Conservation (phyloP, 2,329 filamentous ascomycete species). For the Colletotrichum godetiae region DNA sequence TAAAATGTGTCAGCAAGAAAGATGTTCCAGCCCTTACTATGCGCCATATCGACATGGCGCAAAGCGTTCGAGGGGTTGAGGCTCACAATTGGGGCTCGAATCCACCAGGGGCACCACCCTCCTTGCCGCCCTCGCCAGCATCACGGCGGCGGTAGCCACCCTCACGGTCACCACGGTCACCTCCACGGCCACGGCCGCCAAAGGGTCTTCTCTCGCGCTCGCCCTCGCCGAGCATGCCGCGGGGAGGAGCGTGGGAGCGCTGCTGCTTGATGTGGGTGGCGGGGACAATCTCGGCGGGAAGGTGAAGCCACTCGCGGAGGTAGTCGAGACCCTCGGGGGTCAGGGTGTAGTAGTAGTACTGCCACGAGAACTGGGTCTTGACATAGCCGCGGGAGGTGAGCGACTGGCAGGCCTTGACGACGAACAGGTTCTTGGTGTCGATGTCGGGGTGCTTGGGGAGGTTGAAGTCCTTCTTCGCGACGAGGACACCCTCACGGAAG, state of each 20-base stretch:
- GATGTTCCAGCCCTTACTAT: conserved; percentile 1
- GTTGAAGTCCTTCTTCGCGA: conserved; percentile 99
- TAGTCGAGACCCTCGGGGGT: conserved; percentile 99
- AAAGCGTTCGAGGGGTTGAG: conserved; percentile 23
- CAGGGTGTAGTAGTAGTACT: conserved; percentile 99
- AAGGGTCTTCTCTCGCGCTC: conserved; percentile 86
- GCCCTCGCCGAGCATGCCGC: conserved; percentile 95
- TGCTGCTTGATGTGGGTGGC: conserved; percentile 99
- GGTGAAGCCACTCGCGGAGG: conserved; percentile 99
- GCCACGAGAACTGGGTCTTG: conserved; percentile 99
- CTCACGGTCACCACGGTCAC: conserved; percentile 82
- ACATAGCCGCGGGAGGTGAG: conserved; percentile 97
- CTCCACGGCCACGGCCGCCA: conserved; percentile 81
- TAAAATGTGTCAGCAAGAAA: conserved; percentile 48
- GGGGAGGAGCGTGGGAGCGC: conserved; percentile 96
- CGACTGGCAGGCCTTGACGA: conserved; percentile 99
- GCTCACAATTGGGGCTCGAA: conserved; percentile 91
- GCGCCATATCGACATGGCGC: neutral
- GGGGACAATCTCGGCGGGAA: conserved; percentile 98
- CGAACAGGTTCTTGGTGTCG: conserved; percentile 99
- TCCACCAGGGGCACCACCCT: conserved; percentile 89
- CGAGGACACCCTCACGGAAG: conserved; percentile 93
- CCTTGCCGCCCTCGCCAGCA: conserved; percentile 86
- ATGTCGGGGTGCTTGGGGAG: conserved; percentile 97
- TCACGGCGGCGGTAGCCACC: conserved; percentile 94